phyloP scores from a whole-genome alignment of 768 basidiomycete genomes.

The Rossbeevera mucosa region DNA sequence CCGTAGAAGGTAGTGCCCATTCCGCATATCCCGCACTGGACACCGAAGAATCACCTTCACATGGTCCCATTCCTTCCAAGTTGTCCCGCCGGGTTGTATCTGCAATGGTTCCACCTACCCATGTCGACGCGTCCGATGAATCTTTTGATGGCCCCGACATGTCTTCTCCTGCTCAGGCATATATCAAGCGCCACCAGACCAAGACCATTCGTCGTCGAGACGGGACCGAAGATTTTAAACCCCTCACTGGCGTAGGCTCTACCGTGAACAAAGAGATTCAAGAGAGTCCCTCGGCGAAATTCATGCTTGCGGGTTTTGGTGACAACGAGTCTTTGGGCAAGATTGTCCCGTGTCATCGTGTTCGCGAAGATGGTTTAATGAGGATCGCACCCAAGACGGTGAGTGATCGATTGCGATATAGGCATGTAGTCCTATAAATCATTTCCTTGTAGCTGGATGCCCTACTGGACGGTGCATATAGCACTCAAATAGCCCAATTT shows the following conservation, averaged over 20 bases:
- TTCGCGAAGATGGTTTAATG: conserved; percentile 94
- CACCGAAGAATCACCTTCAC: conserved; percentile 27
- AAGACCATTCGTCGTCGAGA: conserved; percentile 77
- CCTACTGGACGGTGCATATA: conserved; percentile 72
- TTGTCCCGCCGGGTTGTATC: conserved; percentile 69
- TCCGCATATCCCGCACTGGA: conserved; percentile 43
- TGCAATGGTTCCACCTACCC: conserved; percentile 51
- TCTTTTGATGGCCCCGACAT: conserved; percentile 56
- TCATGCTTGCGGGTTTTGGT: conserved; percentile 70
- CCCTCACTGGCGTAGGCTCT: conserved; percentile 64
- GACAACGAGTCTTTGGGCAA: conserved; percentile 93
- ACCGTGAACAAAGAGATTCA: conserved; percentile 39
- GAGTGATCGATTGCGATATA: conserved; percentile 25
- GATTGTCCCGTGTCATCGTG: conserved; percentile 88
- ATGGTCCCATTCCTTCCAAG: conserved; percentile 20
- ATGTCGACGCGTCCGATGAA: conserved; percentile 46
- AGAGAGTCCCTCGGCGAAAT: conserved; percentile 57
- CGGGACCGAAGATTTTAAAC: conserved; percentile 76
- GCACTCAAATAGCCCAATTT: conserved; percentile 59
- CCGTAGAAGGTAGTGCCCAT: conserved; percentile 37
- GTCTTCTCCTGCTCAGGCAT: conserved; percentile 80
- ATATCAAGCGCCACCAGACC: conserved; percentile 69
- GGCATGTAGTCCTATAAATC: not conserved
- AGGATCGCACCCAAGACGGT: conserved; percentile 81
- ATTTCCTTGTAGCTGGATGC: conserved; percentile 57